phyloP scores from a whole-genome alignment of 306 rosid species.

The Bauhinia variegata region DNA sequence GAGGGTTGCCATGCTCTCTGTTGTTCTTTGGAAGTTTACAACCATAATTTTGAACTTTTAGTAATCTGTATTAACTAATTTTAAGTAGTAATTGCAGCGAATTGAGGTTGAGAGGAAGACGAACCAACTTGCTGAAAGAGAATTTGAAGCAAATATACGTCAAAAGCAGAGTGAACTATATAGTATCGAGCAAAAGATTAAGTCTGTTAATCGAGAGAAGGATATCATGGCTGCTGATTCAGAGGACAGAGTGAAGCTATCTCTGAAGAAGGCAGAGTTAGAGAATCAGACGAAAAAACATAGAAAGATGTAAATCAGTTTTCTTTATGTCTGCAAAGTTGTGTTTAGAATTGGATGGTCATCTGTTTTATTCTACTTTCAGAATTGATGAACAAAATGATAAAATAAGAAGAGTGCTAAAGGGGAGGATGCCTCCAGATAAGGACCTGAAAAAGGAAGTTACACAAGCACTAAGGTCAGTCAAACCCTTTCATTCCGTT shows the following conservation, averaged over 20 bases:
- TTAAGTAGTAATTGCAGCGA: constrained; percentile 49
- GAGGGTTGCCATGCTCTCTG: constrained; percentile 41
- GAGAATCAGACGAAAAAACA: constrained; percentile 71
- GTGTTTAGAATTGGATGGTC: constrained; percentile 31
- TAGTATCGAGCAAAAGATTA: constrained; percentile 67
- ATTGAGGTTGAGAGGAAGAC: constrained; percentile 72
- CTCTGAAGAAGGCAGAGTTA: constrained; percentile 58
- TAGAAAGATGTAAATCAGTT: constrained; percentile 64
- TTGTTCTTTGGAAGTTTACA: constrained; percentile 32
- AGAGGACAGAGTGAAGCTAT: constrained; percentile 70
- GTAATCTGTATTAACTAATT: constrained; percentile 6
- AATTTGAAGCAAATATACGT: constrained; percentile 72
- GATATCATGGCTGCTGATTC: constrained; percentile 67
- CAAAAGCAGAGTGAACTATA: constrained; percentile 60
- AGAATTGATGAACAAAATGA: constrained; percentile 83
- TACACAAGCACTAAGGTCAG: constrained; percentile 70
- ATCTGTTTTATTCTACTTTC: constrained; percentile 37
- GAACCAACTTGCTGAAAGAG: constrained; percentile 69
- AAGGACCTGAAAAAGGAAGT: constrained; percentile 88
- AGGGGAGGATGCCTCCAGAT: constrained; percentile 87
- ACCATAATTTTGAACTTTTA: constrained; percentile 20
- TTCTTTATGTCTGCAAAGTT: constrained; percentile 29
- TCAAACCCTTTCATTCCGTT: constrained; percentile 17
- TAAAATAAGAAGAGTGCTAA: constrained; percentile 76
- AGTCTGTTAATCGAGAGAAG: constrained; percentile 64